Percentiles rank a stretch among this genome's conserved stretches.
phyloP scores from a whole-genome alignment of 208 protist species.

The Acanthamoeba sp. region DNA sequence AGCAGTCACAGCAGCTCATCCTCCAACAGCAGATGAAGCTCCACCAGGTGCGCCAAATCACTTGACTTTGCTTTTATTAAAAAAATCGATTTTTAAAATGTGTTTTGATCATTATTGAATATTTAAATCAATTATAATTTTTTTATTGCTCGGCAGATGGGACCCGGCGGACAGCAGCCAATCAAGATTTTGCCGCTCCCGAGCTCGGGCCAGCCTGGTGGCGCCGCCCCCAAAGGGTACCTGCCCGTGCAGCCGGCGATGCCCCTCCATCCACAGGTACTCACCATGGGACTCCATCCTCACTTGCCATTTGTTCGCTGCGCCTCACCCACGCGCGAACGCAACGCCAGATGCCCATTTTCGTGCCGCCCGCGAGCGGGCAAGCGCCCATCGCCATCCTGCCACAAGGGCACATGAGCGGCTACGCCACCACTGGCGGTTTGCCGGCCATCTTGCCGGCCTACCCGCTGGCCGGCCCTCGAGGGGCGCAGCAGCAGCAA shows the following conservation, averaged over 20 bases:
- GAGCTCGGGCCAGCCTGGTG: background rate
- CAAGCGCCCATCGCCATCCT: background rate
- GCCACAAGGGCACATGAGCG: background rate
- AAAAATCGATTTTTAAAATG: too few relatives aligned
- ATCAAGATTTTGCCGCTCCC: conserved; percentile 23
- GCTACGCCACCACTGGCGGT: background rate
- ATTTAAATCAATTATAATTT: too few relatives aligned
- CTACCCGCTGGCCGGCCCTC: background rate
- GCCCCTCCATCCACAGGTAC: background rate
- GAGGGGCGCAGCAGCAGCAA: too few relatives aligned
- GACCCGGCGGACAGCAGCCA: background rate
- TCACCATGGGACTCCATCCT: too few relatives aligned
- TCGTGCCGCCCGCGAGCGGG: background rate
- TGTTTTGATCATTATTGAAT: too few relatives aligned
- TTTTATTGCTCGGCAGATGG: too few relatives aligned
- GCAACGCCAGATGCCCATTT: background rate
- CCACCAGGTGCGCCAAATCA: background rate
- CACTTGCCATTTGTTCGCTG: background rate
- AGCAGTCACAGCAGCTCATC: conserved; percentile 2
- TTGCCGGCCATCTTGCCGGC: background rate
- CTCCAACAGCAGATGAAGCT: conserved; percentile 37
- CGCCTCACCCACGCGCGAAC: background rate
- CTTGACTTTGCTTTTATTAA: too few relatives aligned
- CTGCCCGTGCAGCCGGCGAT: background rate
- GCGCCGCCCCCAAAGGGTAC: background rate